phyloP scores from a whole-genome alignment of 805 yeast genomes.

The Pichia scutulata region DNA sequence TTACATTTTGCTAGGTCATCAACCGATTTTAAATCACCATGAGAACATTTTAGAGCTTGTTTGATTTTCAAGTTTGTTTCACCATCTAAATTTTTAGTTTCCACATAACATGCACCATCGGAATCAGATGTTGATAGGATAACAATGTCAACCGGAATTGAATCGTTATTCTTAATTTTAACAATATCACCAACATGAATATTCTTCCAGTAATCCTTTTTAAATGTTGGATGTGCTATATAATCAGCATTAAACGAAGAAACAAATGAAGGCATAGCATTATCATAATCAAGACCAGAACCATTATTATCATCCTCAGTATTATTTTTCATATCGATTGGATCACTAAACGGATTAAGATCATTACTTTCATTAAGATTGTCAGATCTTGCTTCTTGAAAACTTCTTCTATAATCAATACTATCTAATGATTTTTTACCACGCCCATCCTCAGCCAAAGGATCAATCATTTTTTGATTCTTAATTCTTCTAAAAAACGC shows the following conservation, averaged over 20 bases:
- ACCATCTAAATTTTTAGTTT: conserved; percentile 79
- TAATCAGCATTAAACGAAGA: conserved; percentile 15
- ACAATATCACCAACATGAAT: conserved; percentile 69
- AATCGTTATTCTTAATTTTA: conserved; percentile 61
- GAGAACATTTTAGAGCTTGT: conserved; percentile 59
- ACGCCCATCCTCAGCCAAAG: conserved; percentile 17
- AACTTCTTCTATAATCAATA: conserved; percentile 26
- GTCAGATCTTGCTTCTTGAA: conserved; percentile 15
- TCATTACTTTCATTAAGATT: conserved; percentile 12
- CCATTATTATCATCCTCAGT: conserved; percentile 6
- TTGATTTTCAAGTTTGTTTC: conserved; percentile 71
- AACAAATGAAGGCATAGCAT: conserved; percentile 23
- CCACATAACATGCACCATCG: conserved; percentile 63
- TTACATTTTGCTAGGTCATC: conserved; percentile 42
- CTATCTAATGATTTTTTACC: conserved; percentile 27
- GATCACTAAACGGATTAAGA: conserved; percentile 21
- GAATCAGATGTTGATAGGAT: conserved; percentile 61
- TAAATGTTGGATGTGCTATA: conserved; percentile 22
- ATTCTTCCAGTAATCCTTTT: conserved; percentile 58
- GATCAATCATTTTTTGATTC: conserved; percentile 20
- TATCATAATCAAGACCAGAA: conserved; percentile 1
- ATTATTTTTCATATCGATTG: conserved; percentile 17
- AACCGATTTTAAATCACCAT: conserved; percentile 29
- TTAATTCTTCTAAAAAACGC: conserved; percentile 15
- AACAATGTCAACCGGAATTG: conserved; percentile 69